These are phyloP conservation scores for Yamadazyma insecticola DNA, from an alignment of 805 yeast species.

Conservation along the genomic window DNA sequence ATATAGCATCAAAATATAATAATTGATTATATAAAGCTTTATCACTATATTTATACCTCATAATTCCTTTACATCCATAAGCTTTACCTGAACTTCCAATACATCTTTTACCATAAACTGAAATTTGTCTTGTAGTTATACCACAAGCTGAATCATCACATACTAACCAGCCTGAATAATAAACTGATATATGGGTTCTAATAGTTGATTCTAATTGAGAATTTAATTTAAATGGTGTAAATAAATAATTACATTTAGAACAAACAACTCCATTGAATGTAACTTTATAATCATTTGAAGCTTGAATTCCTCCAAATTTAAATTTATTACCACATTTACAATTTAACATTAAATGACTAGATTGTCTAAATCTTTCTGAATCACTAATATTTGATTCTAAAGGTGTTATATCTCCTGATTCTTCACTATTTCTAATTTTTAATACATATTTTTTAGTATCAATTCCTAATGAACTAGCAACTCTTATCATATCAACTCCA, in stretches of 20 bases:
- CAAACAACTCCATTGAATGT: conserved; percentile 72
- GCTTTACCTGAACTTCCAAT: conserved; percentile 60
- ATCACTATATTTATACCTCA: conserved; percentile 73
- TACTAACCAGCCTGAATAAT: conserved; percentile 79
- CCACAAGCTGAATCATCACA: conserved; percentile 89
- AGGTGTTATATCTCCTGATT: conserved; percentile 48
- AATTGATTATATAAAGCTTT: conserved; percentile 83
- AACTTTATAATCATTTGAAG: conserved; percentile 56
- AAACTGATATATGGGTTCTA: conserved; percentile 63
- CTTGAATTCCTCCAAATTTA: conserved; percentile 69
- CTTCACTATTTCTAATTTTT: conserved; percentile 36
- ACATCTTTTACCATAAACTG: conserved; percentile 87
- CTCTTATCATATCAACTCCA: conserved; percentile 75
- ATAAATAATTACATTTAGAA: conserved; percentile 47
- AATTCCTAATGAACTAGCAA: conserved; percentile 74
- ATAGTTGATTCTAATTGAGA: conserved; percentile 73
- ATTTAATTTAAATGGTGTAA: conserved; percentile 54
- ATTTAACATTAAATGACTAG: conserved; percentile 48
- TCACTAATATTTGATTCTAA: conserved; percentile 79
- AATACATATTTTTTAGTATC: conserved; percentile 61
- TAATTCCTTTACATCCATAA: conserved; percentile 71
- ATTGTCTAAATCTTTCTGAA: conserved; percentile 70
- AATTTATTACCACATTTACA: conserved; percentile 64
- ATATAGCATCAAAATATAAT: conserved; percentile 69
- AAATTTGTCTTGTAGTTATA: conserved; percentile 72